Evolutionary conservation across 2,329 filamentous ascomycete genomes (phyloP), one percentile per base, ranked within the genome.

Genomic region (Fusarium nygamai): DNA sequence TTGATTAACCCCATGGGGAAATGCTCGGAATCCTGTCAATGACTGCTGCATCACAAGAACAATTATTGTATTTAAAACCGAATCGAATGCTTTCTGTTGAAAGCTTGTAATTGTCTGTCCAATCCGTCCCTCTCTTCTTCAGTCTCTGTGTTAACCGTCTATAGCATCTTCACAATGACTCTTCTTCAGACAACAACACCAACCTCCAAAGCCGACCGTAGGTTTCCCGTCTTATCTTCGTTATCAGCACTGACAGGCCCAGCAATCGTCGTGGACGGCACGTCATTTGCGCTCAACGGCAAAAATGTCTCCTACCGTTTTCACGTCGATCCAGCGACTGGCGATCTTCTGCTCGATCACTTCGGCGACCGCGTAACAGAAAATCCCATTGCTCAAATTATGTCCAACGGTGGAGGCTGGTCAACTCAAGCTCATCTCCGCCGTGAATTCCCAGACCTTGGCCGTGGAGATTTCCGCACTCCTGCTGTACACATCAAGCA

Each of bases 381-480:
- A 57, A 85, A 88, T 11, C 74, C 76, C n/a, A 61, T 87, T 4
- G 84, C 86, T 0, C 82, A 84, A 3, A 82, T 85, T 43, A 78
- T 73, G 13, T 70, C 64, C 8, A 77, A 78, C 20, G 74, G 76
- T 12, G 72, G 85, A 24, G 91, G 91, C 50, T 92, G 90, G 90
- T 86, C 41, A 81, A 85, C 38, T 77, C 84, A 56, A 80, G 86
- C 86, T 17, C 89, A 88, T 47, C 78, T 86, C 22, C 86, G 88
- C 22, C 87, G 91, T 34, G 91, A 92, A 77, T 92, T 91, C 61
- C 91, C 91, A 4, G 90, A 92, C 67, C 82, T 90, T 9, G 90
- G 91, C 2, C 86, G 90, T 13, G 90, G 90, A 22, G 91, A 92
- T 76, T 90, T 91, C 72, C 86, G 91, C 8, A 82, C 87, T 6